A percentile compares a stretch with the other conserved stretches of the same genome.
These are phyloP conservation scores for Edaphochlamys debaryana DNA, from an alignment of 139 green algal genomes.

Conservation along the genomic window DNA sequence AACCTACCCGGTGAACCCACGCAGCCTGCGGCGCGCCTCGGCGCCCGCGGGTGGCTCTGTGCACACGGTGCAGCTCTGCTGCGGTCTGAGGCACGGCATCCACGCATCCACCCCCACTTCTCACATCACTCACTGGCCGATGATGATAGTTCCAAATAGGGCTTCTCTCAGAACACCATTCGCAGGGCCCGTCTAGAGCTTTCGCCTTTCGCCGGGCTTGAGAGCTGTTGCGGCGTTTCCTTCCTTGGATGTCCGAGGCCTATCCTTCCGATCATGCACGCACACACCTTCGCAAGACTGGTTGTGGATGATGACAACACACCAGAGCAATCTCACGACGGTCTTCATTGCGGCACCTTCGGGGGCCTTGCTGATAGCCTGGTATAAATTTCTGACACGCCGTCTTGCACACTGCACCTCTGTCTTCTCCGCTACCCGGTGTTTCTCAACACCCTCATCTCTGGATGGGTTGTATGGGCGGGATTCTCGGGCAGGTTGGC, in stretches of 20 bases:
- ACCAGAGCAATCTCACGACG: conserved; percentile 38
- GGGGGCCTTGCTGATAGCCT: conserved; percentile 28
- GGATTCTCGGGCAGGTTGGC: too few relatives aligned
- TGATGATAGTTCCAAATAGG: conserved; percentile 67
- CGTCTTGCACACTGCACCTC: too few relatives aligned
- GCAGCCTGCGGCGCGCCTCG: background rate
- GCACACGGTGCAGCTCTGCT: conserved; percentile 24
- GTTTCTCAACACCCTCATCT: conserved; percentile 32
- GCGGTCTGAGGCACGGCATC: conserved; percentile 31
- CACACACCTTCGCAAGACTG: background rate
- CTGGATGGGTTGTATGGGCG: too few relatives aligned
- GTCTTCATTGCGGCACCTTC: conserved; percentile 35
- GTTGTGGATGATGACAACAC: conserved; percentile 34
- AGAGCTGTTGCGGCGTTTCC: conserved; percentile 73
- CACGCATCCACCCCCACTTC: background rate
- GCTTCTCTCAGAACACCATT: conserved; percentile 78
- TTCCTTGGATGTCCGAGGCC: conserved; percentile 79
- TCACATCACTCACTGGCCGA: conserved; percentile 4
- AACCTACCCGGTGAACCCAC: conserved; percentile 38
- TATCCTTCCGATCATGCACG: too few relatives aligned
- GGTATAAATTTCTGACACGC: conserved; percentile 31
- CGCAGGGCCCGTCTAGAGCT: conserved; percentile 75
- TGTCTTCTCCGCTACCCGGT: too few relatives aligned
- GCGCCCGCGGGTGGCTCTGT: background rate
- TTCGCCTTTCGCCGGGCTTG: conserved; percentile 71